Base-by-base conservation (phyloP, 2,329 filamentous ascomycete genomes). In the Calonectria ilicicola region DNA sequence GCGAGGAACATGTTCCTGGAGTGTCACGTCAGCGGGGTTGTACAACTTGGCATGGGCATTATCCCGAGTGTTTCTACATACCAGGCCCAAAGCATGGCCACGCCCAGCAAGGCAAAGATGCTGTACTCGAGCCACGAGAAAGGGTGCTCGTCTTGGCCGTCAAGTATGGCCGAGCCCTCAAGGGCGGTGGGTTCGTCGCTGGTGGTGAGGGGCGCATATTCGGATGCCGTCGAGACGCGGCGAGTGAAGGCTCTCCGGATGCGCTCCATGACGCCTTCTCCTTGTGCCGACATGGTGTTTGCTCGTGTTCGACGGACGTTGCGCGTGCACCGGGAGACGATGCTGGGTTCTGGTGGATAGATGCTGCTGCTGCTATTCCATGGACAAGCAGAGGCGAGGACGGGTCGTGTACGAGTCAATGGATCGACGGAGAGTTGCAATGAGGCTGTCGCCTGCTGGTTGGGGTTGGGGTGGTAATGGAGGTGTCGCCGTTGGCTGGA, bases 61-160 rank as follows among this genome's bases (percentile, higher is more conserved):
- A 10, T 62, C 27, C 23, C 40, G 40, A n/a, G 56, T 27, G 23
- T 26, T 32, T 47, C n/a, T 10, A 68, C 90, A 78, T 90, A 97
- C 96, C 96, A 98, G 68, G 96, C 95, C 96, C 96, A 98, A 53
- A 98, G 89, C 97, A 98, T 98, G 65, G 96, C 94, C 69, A 98
- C 89, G 64, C 97, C 97, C 29, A 98, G 87, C 64, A 98, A 86
- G 69, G 93, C 87, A 84, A 98, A 98, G 81, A 98, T 93, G 78
- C 85, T 86, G 84, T 98, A 99, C 82, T 97, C 94, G 42, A 94
- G 81, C 92, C 94, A 95, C 74, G 95, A 98, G 85, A 98, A 98
- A 21, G 88, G 87, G 40, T 85, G 80, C 42, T 86, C 85, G 19
- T 85, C 80, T 46, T 85, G 80, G 23, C 78, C 81, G 21, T 84